These are phyloP conservation scores for Pseudomonodictys pantanalensis DNA, from an alignment of 495 filamentous ascomycete species.

Conservation along the genomic window DNA sequence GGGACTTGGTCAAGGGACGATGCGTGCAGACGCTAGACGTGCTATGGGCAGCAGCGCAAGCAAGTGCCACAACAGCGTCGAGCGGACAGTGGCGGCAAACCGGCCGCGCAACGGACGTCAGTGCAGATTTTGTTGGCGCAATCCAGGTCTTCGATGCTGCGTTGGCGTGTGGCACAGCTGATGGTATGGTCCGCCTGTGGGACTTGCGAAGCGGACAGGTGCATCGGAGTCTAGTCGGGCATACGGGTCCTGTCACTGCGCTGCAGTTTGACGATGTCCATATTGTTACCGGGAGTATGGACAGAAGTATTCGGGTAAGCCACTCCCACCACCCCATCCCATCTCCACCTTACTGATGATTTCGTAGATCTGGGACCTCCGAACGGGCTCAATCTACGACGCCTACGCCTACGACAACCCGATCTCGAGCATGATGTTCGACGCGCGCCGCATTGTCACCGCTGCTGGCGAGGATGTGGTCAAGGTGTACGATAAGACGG, in stretches of 20 bases:
- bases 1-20: conserved; percentile 92
- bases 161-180: conserved; percentile 94
- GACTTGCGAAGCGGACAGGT: conserved; percentile 95
- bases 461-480: conserved; percentile 88
- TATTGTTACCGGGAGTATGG: conserved; percentile 88
- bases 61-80: conserved; percentile 43
- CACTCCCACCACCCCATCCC: no score
- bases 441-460: conserved; percentile 82
- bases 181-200: conserved; percentile 97
- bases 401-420: conserved; percentile 94
- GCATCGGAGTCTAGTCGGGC: conserved; percentile 90
- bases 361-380: conserved; percentile 92
- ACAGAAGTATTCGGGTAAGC: conserved; percentile 89
- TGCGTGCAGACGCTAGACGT: conserved; percentile 98
- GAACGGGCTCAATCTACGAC: conserved; percentile 92
- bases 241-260: conserved; percentile 92
- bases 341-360: neutral
- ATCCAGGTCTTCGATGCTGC: conserved; percentile 96
- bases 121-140: conserved; percentile 90
- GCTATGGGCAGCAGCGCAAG: conserved; percentile 97
- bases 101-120: conserved; percentile 60
- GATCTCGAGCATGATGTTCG: conserved; percentile 97
- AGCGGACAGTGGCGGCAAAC: conserved; percentile 52
- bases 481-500: conserved; percentile 97
- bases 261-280: conserved; percentile 96